phyloP scores from a whole-genome alignment of 2,329 filamentous ascomycete species.

The Nemania sp. region DNA sequence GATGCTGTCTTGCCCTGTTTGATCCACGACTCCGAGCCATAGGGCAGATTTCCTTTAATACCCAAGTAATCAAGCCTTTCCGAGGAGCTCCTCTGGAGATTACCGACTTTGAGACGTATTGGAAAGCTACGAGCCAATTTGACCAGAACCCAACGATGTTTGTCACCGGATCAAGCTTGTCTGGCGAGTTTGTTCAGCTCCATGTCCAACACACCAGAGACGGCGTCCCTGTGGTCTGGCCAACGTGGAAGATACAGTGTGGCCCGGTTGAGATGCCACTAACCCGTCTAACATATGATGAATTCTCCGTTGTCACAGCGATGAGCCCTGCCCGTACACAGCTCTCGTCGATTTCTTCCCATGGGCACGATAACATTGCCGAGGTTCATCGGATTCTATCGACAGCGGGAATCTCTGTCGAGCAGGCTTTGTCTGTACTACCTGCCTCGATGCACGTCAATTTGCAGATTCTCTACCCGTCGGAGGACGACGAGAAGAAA shows the following conservation, averaged over 20 bases:
- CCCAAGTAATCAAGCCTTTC: constrained; percentile 96
- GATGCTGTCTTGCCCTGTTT: constrained; percentile 86
- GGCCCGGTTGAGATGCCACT: constrained; percentile 81
- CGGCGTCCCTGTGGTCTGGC: constrained; percentile 84
- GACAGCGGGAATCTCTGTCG: constrained; percentile 76
- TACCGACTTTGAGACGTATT: constrained; percentile 97
- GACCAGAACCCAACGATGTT: constrained; percentile 84
- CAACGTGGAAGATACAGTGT: constrained; percentile 77
- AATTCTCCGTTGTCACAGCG: constrained; percentile 64
- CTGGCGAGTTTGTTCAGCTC: constrained; percentile 90
- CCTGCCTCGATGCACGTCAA: constrained; percentile 85
- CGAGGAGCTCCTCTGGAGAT: constrained; percentile 91
- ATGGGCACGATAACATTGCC: constrained; percentile 60
- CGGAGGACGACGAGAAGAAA: constrained; percentile 69
- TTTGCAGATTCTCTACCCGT: constrained; percentile 89
- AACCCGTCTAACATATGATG: constrained; percentile 73
- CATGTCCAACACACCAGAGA: constrained; percentile 93
- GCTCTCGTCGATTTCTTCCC: constrained; percentile 48
- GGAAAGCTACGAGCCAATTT: constrained; percentile 95
- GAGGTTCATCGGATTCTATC: constrained; percentile 74
- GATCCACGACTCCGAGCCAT: constrained; percentile 90
- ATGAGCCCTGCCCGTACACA: constrained; percentile 49
- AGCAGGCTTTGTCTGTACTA: constrained; percentile 74
- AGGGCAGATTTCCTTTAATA: constrained; percentile 91
- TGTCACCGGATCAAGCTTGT: constrained; percentile 92